Base-by-base conservation (phyloP, 2,329 filamentous ascomycete species). In the Xylariales sp. region DNA sequence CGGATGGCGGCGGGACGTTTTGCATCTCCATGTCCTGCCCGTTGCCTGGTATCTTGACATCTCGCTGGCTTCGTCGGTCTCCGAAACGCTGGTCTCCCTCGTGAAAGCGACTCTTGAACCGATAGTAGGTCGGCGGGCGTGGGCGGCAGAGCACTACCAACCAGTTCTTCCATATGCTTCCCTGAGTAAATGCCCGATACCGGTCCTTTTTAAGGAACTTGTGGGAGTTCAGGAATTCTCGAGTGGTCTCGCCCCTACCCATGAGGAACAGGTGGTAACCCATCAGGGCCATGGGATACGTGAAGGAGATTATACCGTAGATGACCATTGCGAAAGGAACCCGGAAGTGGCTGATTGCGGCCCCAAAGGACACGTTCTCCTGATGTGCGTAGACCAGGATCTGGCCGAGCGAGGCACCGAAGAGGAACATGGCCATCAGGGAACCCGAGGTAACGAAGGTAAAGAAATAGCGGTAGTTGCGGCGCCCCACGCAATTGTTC, bases 401-500 rank as follows among this genome's bases (percentile, higher is more conserved):
- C 58, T 97, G 93, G 3, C 82, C 79, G n/a, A 96, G 70, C 46
- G 81, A 88, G 18, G 85, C 82, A 15, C 74, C 87, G 21, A 93
- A 70, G 33, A 97, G 74, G 54, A 86, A 91, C 12, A 89, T 58
- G 0, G 83, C 77, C 14, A 96, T 73, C 24, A 96, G 51, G 0
- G 88, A 88, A n/a, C 80, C 81, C 11, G 84, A 81, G 40, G 80
- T 80, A 50, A 98, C 82, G 63, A 96, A 98, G 9, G 86, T 78
- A 61, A 97, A 96, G 65, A 98, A 98, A 64, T 91, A 97, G 49
- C 93, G 88, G 67, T 98, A 98, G 67, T 98, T 98, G 55, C 93
- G 87, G 51, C 91, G 84, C 31, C 93, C 93, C 6, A 40, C 38
- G 18, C 38, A 98, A 62, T 98, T 98, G 68, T 98, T 98, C 49